Evolutionary conservation across 2,329 filamentous ascomycete genomes (phyloP).

Genomic region (Berkeleyomyces basicola): DNA sequence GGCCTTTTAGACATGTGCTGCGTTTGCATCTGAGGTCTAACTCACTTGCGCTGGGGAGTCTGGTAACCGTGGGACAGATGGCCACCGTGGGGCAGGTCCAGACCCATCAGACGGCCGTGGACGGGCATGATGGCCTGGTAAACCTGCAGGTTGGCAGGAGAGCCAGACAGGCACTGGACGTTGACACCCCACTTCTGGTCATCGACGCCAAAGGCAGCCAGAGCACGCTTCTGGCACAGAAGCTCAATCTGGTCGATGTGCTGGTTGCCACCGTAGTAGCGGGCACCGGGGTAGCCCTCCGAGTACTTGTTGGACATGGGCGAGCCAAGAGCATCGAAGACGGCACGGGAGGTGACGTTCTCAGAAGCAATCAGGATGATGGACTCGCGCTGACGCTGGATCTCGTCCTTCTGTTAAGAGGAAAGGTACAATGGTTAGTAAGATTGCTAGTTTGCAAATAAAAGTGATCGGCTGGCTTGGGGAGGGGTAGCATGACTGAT

Average conservation of each 20-base stretch:
- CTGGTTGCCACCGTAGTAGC: slow-evolving; percentile 99
- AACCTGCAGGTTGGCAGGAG: slow-evolving; percentile 91
- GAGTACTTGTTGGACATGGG: slow-evolving; percentile 99
- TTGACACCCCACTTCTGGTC: slow-evolving; percentile 93
- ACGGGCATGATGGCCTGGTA: slow-evolving; percentile 95
- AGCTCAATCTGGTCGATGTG: slow-evolving; percentile 94
- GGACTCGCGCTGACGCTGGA: slow-evolving; percentile 93
- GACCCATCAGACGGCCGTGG: slow-evolving; percentile 91
- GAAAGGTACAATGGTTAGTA: slow-evolving; percentile 5
- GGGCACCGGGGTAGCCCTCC: slow-evolving; percentile 91
- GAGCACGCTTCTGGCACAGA: slow-evolving; percentile 84
- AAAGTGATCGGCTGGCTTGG: background rate
- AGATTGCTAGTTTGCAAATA: slow-evolving; percentile 19
- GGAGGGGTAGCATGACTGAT: background rate
- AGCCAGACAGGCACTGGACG: slow-evolving; percentile 84
- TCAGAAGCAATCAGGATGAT: slow-evolving; percentile 98
- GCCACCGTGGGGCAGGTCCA: slow-evolving; percentile 86
- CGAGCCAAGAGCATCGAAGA: slow-evolving; percentile 90
- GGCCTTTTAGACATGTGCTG: background rate
- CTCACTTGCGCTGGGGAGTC: slow-evolving; percentile 77
- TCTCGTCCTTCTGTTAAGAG: slow-evolving; percentile 57
- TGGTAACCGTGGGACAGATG: slow-evolving; percentile 97
- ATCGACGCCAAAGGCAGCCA: slow-evolving; percentile 79
- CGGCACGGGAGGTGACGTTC: slow-evolving; percentile 96
- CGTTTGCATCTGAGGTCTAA: slow-evolving; percentile 13